Conservation (phyloP, 2,329 filamentous ascomycete species). For the Coniochaeta sp. region DNA sequence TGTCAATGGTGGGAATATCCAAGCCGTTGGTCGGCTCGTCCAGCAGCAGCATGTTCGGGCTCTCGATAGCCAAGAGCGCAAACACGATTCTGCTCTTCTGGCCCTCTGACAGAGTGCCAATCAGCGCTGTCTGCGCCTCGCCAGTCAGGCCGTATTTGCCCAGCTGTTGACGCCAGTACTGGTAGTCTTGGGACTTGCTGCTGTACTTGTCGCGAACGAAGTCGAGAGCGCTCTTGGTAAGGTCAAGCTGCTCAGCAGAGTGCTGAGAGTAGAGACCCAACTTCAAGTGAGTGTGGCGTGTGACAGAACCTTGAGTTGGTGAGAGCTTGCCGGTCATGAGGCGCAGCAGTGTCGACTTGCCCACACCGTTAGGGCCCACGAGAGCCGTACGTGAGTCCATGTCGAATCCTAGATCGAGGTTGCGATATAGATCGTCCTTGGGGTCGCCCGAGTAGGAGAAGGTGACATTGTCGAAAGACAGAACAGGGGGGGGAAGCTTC, state of each 20-base stretch:
- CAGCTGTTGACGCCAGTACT: slow-evolving; percentile 98
- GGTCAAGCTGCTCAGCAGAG: slow-evolving; percentile 94
- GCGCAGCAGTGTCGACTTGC: slow-evolving; percentile 92
- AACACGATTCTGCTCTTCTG: slow-evolving; percentile 99
- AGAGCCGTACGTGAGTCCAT: slow-evolving; percentile 98
- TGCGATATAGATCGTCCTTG: slow-evolving; percentile 89
- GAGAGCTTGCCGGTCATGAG: slow-evolving; percentile 95
- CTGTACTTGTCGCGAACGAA: slow-evolving; percentile 95
- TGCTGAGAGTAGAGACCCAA: slow-evolving; percentile 97
- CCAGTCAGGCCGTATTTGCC: slow-evolving; percentile 90
- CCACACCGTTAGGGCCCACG: slow-evolving; percentile 97
- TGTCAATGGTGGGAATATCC: slow-evolving; percentile 98
- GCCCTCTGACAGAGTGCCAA: slow-evolving; percentile 95
- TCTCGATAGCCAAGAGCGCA: slow-evolving; percentile 87
- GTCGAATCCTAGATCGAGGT: slow-evolving; percentile 96
- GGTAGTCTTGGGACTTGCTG: slow-evolving; percentile 88
- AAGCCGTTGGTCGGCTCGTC: slow-evolving; percentile 99
- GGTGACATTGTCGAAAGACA: slow-evolving; percentile 94
- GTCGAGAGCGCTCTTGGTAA: slow-evolving; percentile 95
- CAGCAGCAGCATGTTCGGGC: slow-evolving; percentile 93
- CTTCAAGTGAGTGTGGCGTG: slow-evolving; percentile 95
- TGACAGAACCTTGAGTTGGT: slow-evolving; percentile 73
- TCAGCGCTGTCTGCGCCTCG: slow-evolving; percentile 90
- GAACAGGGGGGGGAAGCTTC: slow-evolving; percentile 94
- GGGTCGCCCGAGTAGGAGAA: slow-evolving; percentile 93